phyloP scores from a whole-genome alignment of 2,329 filamentous ascomycete species.

The Diatrype stigma region DNA sequence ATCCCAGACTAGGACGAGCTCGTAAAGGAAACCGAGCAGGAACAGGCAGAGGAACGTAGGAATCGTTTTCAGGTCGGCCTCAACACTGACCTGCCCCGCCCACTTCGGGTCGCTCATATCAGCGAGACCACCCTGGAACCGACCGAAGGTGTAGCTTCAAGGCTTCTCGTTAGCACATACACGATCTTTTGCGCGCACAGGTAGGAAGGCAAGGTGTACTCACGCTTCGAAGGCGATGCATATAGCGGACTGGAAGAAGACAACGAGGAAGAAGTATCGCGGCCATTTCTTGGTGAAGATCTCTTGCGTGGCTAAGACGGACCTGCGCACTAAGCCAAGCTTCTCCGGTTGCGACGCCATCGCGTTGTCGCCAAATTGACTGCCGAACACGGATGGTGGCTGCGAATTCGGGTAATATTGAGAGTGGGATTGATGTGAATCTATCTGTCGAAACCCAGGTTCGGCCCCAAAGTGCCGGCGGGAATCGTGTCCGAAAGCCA shows the following conservation, averaged over 20 bases:
- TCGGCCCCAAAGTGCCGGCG: neutral
- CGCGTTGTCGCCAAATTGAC: conserved; percentile 27
- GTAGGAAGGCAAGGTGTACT: conserved; percentile 31
- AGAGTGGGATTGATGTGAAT: conserved; percentile 11
- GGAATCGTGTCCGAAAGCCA: conserved; percentile 1
- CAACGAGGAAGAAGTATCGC: conserved; percentile 74
- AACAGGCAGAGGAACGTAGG: conserved; percentile 94
- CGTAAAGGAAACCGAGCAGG: conserved; percentile 95
- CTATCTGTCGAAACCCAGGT: neutral
- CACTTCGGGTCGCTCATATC: conserved; percentile 32
- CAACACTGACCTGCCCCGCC: conserved; percentile 28
- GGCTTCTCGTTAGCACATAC: conserved; percentile 5
- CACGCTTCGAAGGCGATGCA: conserved; percentile 85
- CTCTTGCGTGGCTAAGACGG: conserved; percentile 54
- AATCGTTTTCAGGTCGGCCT: conserved; percentile 65
- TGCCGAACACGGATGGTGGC: conserved; percentile 6
- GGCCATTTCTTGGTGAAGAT: conserved; percentile 84
- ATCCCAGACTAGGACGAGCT: conserved; percentile 86
- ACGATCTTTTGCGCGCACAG: too few relatives aligned
- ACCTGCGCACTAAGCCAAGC: conserved; percentile 18
- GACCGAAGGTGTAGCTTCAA: conserved; percentile 78
- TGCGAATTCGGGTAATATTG: conserved; percentile 9
- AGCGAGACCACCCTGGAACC: conserved; percentile 65
- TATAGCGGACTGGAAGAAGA: conserved; percentile 71
- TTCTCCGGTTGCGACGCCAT: conserved; percentile 28